Evolutionary conservation across 2,329 filamentous ascomycete genomes (phyloP), one percentile per base, ranked within the genome.

Genomic region (Fonsecaea monophora): DNA sequence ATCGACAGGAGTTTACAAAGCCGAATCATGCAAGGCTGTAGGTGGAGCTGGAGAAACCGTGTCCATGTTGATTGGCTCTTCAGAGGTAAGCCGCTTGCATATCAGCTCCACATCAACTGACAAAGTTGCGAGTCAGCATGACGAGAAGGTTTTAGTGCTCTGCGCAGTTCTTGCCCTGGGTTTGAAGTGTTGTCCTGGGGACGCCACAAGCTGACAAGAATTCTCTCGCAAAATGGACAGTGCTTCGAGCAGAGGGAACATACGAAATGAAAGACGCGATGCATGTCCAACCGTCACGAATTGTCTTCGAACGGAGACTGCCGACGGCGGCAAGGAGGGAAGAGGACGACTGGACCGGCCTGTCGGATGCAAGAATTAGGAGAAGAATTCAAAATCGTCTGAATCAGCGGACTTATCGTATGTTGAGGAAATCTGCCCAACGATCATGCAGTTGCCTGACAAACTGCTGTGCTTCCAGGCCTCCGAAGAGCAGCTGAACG

Each of bases 361-460:
- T 67, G 21, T 53, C 60, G 6, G 65, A 67, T 18, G 50, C 56
- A 2, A 57, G 40, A 18, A 40, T 38, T 21, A 60, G 65, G 42
- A 67, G 61, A 34, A 60, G 38, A 34, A 54, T 67, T 30, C 65
- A 67, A 40, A 67, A 64, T 18, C 55, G 60, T 18, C 21, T 67
- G n/a, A 59, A 64, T 25, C 65, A 67, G 30, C 56, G 56, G 13
- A 56, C 56, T 32, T 64, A 57, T 53, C 65, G 65, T 67, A 61
- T 15, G 65, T 64, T 4, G 30, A 35, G 45, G 34, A 10, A 12
- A 15, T 10, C 18, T n/a, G 21, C 13, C 21, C 30, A 50, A 35
- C n/a, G 8, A 54, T 4, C 34, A 59, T 40, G 45, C 30, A 38
- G 37, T 40, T 9, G 12, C 48, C 55, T 59, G 50, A 53, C 30